phyloP scores from a whole-genome alignment of 1,284 basidiomycete species.

The Ustilago vetiveriae region DNA sequence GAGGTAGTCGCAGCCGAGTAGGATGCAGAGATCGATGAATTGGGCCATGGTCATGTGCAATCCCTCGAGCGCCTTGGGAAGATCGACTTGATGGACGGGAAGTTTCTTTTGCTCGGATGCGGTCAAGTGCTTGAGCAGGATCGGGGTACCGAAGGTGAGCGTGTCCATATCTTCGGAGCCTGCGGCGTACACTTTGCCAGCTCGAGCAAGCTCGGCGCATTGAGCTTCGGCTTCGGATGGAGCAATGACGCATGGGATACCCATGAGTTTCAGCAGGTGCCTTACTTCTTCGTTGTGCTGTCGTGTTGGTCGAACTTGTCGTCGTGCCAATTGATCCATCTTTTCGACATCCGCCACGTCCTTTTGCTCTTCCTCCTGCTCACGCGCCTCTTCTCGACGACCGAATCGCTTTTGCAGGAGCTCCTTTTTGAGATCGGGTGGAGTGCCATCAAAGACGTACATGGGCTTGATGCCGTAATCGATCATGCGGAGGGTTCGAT shows the following conservation, averaged over 20 bases:
- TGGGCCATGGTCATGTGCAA: constrained; percentile 89
- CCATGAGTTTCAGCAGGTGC: constrained; percentile 89
- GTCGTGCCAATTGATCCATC: constrained; percentile 86
- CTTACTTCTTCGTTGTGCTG: constrained; percentile 97
- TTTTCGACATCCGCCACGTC: constrained; percentile 84
- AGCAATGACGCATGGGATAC: constrained; percentile 85
- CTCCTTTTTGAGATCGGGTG: constrained; percentile 93
- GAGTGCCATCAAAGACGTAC: constrained; percentile 98
- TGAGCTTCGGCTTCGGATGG: constrained; percentile 99
- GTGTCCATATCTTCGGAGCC: constrained; percentile 99
- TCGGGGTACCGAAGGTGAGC: constrained; percentile 90
- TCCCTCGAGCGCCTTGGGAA: constrained; percentile 84
- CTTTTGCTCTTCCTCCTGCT: constrained; percentile 93
- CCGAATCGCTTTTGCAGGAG: constrained; percentile 96
- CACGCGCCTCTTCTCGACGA: constrained; percentile 88
- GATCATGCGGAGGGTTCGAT: constrained; percentile 84
- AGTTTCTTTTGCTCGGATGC: constrained; percentile 99
- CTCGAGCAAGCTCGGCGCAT: constrained; percentile 94
- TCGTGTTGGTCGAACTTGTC: constrained; percentile 92
- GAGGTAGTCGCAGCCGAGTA: constrained; percentile 97
- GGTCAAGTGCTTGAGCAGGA: constrained; percentile 92
- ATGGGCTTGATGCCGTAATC: constrained; percentile 98
- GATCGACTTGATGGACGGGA: constrained; percentile 92
- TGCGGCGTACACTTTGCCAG: constrained; percentile 94
- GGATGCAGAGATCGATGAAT: constrained; percentile 97